Base-by-base conservation (phyloP, 768 basidiomycete genomes). In the Suillus brevipes region DNA sequence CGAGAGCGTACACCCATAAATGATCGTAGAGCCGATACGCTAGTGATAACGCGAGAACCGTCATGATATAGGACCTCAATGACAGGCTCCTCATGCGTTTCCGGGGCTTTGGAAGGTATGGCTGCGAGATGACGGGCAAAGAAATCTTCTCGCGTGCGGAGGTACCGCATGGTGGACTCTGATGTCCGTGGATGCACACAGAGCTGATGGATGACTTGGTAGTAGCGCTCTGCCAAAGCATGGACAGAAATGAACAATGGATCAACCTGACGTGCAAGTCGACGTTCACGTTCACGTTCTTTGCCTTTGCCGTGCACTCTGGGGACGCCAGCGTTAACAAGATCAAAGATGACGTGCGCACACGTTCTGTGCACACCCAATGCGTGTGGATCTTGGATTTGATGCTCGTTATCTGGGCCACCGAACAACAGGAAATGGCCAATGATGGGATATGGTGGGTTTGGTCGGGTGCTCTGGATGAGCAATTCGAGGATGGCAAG, bases 391-490 rank as follows among this genome's bases (percentile, higher is more conserved):
- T 93, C 91, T 69, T 92, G 88, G 37, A 94, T 88, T 63, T 85
- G 85, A 63, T 89, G 81, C 36, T 89, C 86, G 9, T 79, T 78
- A n/a, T 81, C 81, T 2, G 82, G 74, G 4, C 83, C 80, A 25
- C 92, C 91, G 70, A 96, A 92, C 25, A 97, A 83, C 13, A 98
- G 79, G 78, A 93, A 92, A 76, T 97, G 95, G 0, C 91, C 91
- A 23, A 97, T 72, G 70, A 95, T 97, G 7, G 95, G 95, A 68
- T 87, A 92, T 0, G 86, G 77, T 10, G 84, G 78, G 52, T 80
- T 83, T 0, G 78, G 74, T n/a, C 84, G 79, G 0, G 95, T 95
- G 65, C 90, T 91, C 64, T 87, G 86, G 49, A 94, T 85, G 61
- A 99, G 82, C 13, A 99, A 79, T 66, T 96, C 89, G 57, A 99